Evolutionary conservation across 805 yeast genomes (phyloP).

Genomic region (Wickerhamiella shivajii): DNA sequence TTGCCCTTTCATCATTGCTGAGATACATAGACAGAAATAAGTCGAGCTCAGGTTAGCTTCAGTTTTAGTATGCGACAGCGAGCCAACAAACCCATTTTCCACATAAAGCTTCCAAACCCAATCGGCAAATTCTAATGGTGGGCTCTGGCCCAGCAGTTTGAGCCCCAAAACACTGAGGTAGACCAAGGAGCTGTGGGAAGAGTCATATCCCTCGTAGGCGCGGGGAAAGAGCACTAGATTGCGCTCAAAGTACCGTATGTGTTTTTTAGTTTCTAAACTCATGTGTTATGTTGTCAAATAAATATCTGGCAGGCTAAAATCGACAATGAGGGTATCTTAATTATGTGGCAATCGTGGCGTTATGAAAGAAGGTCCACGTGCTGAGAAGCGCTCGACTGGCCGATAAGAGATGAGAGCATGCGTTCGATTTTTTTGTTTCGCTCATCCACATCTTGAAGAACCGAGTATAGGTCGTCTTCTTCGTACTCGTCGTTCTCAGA

Average conservation of each 20-base stretch:
- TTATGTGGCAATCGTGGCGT: no score
- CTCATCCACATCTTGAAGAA: conserved; percentile 7
- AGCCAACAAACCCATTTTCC: conserved; percentile 43
- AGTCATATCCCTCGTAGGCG: conserved; percentile 12
- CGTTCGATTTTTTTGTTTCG: conserved; percentile 7
- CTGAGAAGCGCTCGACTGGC: no score
- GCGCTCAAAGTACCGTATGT: conserved; percentile 12
- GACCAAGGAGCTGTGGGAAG: conserved; percentile 14
- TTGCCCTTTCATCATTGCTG: conserved; percentile 38
- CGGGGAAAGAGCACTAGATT: conserved; percentile 14
- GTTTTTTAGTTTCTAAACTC: conserved; percentile 1
- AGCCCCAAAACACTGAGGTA: conserved; percentile 15
- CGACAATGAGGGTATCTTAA: no score
- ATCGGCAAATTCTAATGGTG: neutral
- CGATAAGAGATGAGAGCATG: no score
- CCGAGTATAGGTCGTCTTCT: conserved; percentile 2
- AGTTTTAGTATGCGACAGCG: conserved; percentile 35
- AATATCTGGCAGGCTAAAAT: no score
- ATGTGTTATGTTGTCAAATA: no score
- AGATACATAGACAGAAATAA: conserved; percentile 50
- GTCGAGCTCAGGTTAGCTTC: conserved; percentile 61
- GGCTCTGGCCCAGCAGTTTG: conserved; percentile 7
- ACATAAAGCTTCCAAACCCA: conserved; percentile 9
- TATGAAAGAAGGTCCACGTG: no score
- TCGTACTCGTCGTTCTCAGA: conserved; percentile 2